Conservation (phyloP, 495 filamentous ascomycete genomes). For the Astrocystis sublimbata region DNA sequence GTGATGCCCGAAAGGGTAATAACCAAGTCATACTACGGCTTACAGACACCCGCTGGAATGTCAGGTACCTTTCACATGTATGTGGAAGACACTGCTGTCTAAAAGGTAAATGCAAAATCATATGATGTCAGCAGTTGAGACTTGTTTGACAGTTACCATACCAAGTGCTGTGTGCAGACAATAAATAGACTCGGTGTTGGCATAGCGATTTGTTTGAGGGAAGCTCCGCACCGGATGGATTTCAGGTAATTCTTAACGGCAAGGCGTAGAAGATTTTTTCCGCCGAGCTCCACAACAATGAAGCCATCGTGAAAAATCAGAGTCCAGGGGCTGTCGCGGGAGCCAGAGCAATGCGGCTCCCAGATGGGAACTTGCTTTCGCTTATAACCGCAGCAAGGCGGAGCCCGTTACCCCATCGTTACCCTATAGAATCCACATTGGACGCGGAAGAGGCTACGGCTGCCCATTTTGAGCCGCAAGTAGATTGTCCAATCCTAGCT, state of each 20-base stretch:
- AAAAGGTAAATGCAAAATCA: neutral
- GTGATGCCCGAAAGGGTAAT: conserved; percentile 9
- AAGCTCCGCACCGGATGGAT: conserved; percentile 2
- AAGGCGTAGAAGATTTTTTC: conserved; percentile 22
- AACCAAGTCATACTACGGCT: neutral
- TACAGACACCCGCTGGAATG: neutral
- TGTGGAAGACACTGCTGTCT: neutral
- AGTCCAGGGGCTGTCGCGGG: conserved; percentile 20
- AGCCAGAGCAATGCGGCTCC: conserved; percentile 13
- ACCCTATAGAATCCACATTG: conserved; percentile 34
- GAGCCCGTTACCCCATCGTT: conserved; percentile 33
- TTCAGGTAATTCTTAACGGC: conserved; percentile 6
- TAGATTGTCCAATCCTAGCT: neutral
- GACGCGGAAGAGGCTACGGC: conserved; percentile 2
- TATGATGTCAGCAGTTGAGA: neutral
- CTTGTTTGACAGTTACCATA: neutral
- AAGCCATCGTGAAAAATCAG: conserved; percentile 34
- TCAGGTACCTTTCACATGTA: too few species aligned
- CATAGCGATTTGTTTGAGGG: neutral
- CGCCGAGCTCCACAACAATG: conserved; percentile 26
- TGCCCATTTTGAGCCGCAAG: conserved; percentile 11
- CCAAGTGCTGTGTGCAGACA: neutral
- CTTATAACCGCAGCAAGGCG: conserved; percentile 17
- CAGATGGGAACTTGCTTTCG: neutral
- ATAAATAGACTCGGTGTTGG: neutral